Evolutionary conservation across 495 filamentous ascomycete genomes (phyloP).

Genomic region (Massariosphaeria phaeospora): DNA sequence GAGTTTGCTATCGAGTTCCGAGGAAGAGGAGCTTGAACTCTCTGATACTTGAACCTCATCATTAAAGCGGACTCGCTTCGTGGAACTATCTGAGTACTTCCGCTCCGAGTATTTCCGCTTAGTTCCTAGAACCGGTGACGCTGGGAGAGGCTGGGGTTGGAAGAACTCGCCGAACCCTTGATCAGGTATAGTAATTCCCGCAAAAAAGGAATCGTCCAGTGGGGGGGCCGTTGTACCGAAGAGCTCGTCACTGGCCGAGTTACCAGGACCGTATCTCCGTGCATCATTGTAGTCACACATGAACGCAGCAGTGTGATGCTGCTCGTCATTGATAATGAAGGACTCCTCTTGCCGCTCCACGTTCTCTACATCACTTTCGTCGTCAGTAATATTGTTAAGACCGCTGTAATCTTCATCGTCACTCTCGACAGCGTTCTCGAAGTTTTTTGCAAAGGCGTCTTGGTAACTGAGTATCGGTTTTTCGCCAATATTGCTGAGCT

Average conservation of each 20-base stretch:
- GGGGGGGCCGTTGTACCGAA: constrained; percentile 8
- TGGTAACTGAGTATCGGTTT: constrained; percentile 25
- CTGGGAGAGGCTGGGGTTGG: constrained; percentile 2
- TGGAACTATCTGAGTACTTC: constrained; percentile 29
- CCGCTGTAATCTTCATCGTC: constrained; percentile 67
- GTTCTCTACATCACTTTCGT: constrained; percentile 66
- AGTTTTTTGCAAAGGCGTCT: constrained; percentile 1
- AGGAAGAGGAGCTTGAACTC: constrained; percentile 49
- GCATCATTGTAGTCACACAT: constrained; percentile 23
- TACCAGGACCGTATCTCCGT: constrained; percentile 21
- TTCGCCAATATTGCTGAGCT: constrained; percentile 20
- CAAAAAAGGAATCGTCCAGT: background rate
- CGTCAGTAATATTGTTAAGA: constrained; percentile 73
- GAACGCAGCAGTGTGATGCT: constrained; percentile 38
- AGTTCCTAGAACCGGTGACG: background rate
- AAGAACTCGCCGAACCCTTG: constrained; percentile 28
- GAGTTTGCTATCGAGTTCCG: constrained; percentile 50
- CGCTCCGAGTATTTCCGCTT: constrained; percentile 28
- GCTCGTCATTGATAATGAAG: constrained; percentile 56
- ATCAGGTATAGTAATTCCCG: constrained; percentile 4
- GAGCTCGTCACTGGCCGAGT: constrained; percentile 11
- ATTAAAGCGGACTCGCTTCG: constrained; percentile 49
- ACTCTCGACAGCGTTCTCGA: constrained; percentile 41
- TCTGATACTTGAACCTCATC: constrained; percentile 45
- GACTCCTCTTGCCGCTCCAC: constrained; percentile 58